A percentile compares a stretch with the other conserved stretches of the same genome.
Evolutionary conservation across 768 basidiomycete genomes (phyloP).

Genomic region (Solioccasus polychromus): DNA sequence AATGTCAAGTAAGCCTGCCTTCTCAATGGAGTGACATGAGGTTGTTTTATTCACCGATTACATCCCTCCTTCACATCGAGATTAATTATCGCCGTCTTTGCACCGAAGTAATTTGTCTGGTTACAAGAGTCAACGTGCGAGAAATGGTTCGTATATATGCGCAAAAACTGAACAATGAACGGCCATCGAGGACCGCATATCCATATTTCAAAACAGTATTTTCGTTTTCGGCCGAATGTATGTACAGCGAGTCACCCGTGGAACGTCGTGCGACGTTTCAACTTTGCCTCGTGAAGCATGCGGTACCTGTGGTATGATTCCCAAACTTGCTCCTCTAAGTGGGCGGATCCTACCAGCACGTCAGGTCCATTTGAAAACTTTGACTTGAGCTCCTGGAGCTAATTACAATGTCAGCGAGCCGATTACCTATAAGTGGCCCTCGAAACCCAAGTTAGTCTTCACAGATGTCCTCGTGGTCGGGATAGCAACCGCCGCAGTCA

Average conservation of each 20-base stretch:
- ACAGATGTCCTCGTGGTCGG: background rate
- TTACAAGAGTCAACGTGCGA: background rate
- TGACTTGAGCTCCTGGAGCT: too few relatives aligned
- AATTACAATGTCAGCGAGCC: too few relatives aligned
- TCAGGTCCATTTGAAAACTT: background rate
- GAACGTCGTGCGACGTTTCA: constrained; percentile 1
- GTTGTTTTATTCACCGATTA: constrained; percentile 5
- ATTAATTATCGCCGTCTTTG: constrained; percentile 2
- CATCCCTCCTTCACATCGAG: background rate
- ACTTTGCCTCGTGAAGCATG: background rate
- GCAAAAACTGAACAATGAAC: background rate
- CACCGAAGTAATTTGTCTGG: background rate
- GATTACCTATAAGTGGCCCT: background rate
- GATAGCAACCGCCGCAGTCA: background rate
- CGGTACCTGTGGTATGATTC: too few relatives aligned
- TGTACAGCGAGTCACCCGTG: too few relatives aligned
- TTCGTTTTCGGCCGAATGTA: background rate
- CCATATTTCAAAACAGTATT: background rate
- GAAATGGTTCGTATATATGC: background rate
- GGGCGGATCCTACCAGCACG: background rate
- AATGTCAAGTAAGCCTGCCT: background rate
- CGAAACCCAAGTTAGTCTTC: too few relatives aligned
- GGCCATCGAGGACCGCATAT: background rate
- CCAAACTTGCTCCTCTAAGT: background rate
- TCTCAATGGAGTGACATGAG: background rate